Evolutionary conservation across 176 grass and related monocot genomes (phyloP).

Genomic region (Rhipidocladum racemiflorum): DNA sequence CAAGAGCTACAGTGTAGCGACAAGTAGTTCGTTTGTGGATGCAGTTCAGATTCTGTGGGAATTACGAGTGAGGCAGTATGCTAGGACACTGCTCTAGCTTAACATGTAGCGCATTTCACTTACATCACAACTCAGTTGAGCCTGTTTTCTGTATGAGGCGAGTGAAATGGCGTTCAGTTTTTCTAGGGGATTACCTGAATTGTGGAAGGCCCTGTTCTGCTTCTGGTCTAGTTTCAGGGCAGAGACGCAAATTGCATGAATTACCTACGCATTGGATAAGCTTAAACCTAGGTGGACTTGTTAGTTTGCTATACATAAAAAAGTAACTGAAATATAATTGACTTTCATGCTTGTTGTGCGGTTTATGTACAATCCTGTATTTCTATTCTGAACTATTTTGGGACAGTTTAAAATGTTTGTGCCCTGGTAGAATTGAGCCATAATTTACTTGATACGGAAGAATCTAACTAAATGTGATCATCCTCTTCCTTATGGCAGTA

Average conservation of each 20-base stretch:
- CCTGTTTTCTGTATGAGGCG: background rate
- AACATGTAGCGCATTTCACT: background rate
- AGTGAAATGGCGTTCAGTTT: slow-evolving; percentile 11
- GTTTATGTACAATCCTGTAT: background rate
- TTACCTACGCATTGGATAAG: background rate
- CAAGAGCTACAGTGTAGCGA: slow-evolving; percentile 8
- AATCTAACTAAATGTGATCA: slow-evolving; percentile 14
- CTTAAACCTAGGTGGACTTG: background rate
- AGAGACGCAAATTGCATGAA: slow-evolving; percentile 8
- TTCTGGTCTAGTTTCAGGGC: slow-evolving; percentile 1
- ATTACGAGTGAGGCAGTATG: background rate
- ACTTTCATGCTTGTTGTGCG: background rate
- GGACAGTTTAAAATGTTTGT: slow-evolving; percentile 13
- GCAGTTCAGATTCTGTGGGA: background rate
- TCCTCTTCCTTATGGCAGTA: background rate
- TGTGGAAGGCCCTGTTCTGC: background rate
- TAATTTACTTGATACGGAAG: background rate
- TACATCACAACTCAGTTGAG: background rate
- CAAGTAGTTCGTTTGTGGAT: background rate
- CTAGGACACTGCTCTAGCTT: background rate
- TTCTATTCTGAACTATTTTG: background rate
- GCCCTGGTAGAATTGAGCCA: background rate
- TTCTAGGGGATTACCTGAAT: slow-evolving; percentile 12
- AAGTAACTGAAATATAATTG: background rate
- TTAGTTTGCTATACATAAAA: background rate